Evolutionary conservation across 257 asterid species (phyloP), one percentile per base, ranked within the genome.

Genomic region (Nemophila menziesii): DNA sequence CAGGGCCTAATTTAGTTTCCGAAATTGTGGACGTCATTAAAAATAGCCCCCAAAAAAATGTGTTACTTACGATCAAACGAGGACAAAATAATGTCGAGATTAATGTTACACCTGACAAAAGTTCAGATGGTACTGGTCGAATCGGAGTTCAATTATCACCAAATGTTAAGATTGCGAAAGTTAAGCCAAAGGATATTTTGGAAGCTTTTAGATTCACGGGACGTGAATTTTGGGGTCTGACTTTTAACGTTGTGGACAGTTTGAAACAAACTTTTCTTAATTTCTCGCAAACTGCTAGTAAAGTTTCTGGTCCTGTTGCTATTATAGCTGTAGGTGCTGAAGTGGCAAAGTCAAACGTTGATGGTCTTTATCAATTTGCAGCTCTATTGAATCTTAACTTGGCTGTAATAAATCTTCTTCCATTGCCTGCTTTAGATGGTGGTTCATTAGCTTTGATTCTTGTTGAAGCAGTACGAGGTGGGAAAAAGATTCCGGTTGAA

Each of bases 241-340:
- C 96, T 0, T 68, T 59, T 0, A 81, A 63, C 44, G 96, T 90
- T 16, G 48, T 90, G 38, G 93, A 81, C 42, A 65, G 95, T 54
- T 69, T 90, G 73, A 78, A 57, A 57, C 98, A 90, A 72, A 85
- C 90, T 5, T 70, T 85, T 21, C 44, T 74, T 47, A 90, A 90
- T 42, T 90, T 90, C 65, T 90, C 98, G 0, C 94, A 90, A 46
- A 16, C 96, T 19, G 98, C 94, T 1, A 71, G 96, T 62, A 81
- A 90, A 69, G 98, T 90, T 48, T 85, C 98, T 0, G 98, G 98
- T 1, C 98, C 98, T 11, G 85, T 90, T 55, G 98, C 98, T 20
- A 90, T 90, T 23, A 78, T 90, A 49, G 98, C 98, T 2, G 94
- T 90, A 21, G 98, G 98, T 46, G 96, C 98, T 0, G 93, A 90